phyloP scores from a whole-genome alignment of 2,329 filamentous ascomycete genomes.

The Epichloe uncinata region DNA sequence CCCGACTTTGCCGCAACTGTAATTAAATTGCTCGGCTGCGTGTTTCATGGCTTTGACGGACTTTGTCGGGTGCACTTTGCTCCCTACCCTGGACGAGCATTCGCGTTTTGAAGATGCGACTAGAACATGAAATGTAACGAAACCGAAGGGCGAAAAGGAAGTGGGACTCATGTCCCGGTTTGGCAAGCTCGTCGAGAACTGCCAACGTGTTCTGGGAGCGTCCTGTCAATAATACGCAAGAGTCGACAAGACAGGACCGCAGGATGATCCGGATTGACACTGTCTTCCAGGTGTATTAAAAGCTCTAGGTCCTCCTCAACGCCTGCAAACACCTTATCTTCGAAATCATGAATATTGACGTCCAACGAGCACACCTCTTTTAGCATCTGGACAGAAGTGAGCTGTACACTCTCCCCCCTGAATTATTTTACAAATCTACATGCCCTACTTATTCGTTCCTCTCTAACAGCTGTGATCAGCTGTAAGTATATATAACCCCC shows the following conservation, averaged over 20 bases:
- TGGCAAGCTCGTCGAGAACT: constrained; percentile 13
- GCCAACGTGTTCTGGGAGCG: constrained; percentile 53
- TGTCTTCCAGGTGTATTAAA: constrained; percentile 36
- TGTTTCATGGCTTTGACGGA: no score
- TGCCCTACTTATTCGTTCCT: no score
- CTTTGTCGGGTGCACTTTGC: not conserved
- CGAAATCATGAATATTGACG: constrained; percentile 47
- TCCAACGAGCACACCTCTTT: constrained; percentile 55
- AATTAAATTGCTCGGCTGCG: not conserved
- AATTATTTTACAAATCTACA: no score
- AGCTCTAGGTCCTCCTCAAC: constrained; percentile 49
- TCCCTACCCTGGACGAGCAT: not conserved
- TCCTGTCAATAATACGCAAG: constrained; percentile 51
- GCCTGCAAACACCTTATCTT: constrained; percentile 50
- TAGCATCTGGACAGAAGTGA: constrained; percentile 36
- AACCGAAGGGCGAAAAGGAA: no score
- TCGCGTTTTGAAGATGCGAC: no score
- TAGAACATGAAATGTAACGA: no score
- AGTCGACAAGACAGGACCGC: constrained; percentile 53
- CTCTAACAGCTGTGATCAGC: no score
- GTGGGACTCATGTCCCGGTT: no score
- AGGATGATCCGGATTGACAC: constrained; percentile 32
- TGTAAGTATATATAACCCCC: no score
- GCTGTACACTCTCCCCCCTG: no score
- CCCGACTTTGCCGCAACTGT: not conserved